Evolutionary conservation across 495 filamentous ascomycete species (phyloP), one percentile per base, ranked within the genome.

Genomic region (Hypoxylon perforatum): DNA sequence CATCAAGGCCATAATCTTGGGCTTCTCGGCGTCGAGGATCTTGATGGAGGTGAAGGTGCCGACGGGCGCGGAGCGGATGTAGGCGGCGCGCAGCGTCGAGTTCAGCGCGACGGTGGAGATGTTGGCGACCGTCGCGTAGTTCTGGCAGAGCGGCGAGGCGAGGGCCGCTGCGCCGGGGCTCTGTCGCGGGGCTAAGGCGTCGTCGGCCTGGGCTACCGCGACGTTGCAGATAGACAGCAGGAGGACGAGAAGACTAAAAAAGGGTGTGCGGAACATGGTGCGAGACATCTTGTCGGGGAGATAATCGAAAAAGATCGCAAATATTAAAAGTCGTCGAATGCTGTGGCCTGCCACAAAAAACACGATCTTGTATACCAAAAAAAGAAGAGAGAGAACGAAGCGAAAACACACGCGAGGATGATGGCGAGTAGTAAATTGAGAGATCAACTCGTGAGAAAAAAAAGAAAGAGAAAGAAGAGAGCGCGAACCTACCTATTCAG

Each of bases 61-160:
- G 33, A 71, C 23, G 15, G 57, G 57, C 14, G 75, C 73, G 6
- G 69, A 61, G 22, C 70, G 70, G 18, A 76, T 39, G 74, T 72
- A 79, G 7, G 75, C 70, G 9, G 67, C 56, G 44, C 77, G 77
- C 42, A 73, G 77, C 44, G 77, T 73, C 36, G 64, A 56, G 69
- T 78, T 79, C 45, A 59, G 18, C 45, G 70, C 74, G 57, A 80
- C 73, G 39, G 65, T 67, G 12, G 71, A 73, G 30, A 71, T 58
- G 57, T 75, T 75, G 33, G 73, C 73, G 10, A 73, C 73, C 17
- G 11, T 48, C 23, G 71, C 56, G 61, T 80, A 80, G 48, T 63
- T 55, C 12, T 63, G 53, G 49, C 65, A 69, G 59, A 55, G 10
- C 3, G 59, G 59, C n/a, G 44, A 48, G n/a, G 12, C 36, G 12